Base-by-base conservation (phyloP, 1,284 basidiomycete genomes). In the Papiliotrema nemorosa region DNA sequence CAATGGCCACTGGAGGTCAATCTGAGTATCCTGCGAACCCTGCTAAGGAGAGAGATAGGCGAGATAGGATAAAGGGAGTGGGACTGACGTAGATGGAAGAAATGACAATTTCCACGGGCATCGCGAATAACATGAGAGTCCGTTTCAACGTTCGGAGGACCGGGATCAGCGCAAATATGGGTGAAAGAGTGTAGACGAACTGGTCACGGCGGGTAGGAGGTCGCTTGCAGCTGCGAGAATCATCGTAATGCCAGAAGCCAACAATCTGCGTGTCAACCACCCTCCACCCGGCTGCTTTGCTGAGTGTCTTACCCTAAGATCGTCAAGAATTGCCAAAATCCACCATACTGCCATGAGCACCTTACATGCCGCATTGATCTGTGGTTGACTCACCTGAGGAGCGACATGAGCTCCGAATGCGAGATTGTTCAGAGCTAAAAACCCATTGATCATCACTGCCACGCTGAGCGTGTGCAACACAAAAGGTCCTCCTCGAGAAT, bases 271-370 rank as follows among this genome's bases (percentile, higher is more conserved):
- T 25, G 9, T 40, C 21, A 25, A 24, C 13, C 9, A 13, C 39
- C 21, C 39, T 24, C 31, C 10, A 34, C 31, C 9, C n/a, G n/a
- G 31, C 31, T 40, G 39, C 21, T 9, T 40, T 14, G 12, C 35
- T 25, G 12, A 16, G 14, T 24, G 22, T 69, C 78, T 35, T 58
- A 85, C 86, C 85, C 85, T 72, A 86, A 82, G 53, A 88, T 86
- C 0, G 88, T 90, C 45, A 90, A 72, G 64, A 81, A 89, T 64
- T 84, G 84, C 42, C 79, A 78, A 57, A 84, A 81, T 65, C 68
- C 68, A 53, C 62, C 65, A 49, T 64, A 64, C 67, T 67, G 48
- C 10, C n/a, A 44, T 47, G 44, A 53, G 33, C 14, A 35, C n/a
- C n/a, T n/a, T n/a, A n/a, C n/a, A n/a, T n/a, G n/a, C n/a, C n/a